These are phyloP conservation scores for Cyclocybe cylindracea DNA, from an alignment of 768 basidiomycete genomes.

Conservation along the genomic window DNA sequence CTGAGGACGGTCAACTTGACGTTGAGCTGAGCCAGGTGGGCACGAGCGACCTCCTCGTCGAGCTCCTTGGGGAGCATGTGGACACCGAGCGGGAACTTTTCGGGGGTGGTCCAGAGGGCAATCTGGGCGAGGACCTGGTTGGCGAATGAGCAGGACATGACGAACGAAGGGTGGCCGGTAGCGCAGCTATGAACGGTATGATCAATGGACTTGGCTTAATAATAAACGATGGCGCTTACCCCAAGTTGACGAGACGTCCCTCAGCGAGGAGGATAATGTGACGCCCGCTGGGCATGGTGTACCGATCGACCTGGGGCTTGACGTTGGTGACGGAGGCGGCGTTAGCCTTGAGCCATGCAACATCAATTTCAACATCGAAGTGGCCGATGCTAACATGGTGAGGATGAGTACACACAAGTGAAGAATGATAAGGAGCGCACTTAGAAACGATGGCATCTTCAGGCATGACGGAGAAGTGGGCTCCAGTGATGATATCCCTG, in stretches of 20 bases:
- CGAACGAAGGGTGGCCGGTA: slow-evolving; percentile 98
- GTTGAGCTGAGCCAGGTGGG: slow-evolving; percentile 88
- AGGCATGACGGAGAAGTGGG: slow-evolving; percentile 93
- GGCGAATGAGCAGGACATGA: slow-evolving; percentile 99
- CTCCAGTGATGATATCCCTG: slow-evolving; percentile 92
- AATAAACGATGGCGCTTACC: slow-evolving; percentile 45
- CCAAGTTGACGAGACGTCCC: slow-evolving; percentile 98
- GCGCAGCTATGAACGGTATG: slow-evolving; percentile 62
- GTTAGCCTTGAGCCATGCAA: slow-evolving; percentile 96
- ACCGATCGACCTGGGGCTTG: slow-evolving; percentile 99
- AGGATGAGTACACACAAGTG: slow-evolving; percentile 6
- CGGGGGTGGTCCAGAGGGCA: slow-evolving; percentile 92
- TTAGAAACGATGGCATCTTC: slow-evolving; percentile 99
- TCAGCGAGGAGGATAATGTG: slow-evolving; percentile 98
- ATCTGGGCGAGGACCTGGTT: slow-evolving; percentile 99
- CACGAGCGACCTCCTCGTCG: slow-evolving; percentile 98
- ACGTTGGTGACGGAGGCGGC: slow-evolving; percentile 83
- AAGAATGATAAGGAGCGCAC: slow-evolving; percentile 44
- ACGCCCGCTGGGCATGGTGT: slow-evolving; percentile 87
- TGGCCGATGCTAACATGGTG: slow-evolving; percentile 65
- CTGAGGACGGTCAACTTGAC: slow-evolving; percentile 88
- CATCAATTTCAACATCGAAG: slow-evolving; percentile 92
- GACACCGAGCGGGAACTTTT: slow-evolving; percentile 94
- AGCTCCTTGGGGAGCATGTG: slow-evolving; percentile 99
- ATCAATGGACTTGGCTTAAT: not conserved